These are phyloP conservation scores for Aspergillus nanangensis DNA, from an alignment of 495 filamentous ascomycete species.

Conservation along the genomic window DNA sequence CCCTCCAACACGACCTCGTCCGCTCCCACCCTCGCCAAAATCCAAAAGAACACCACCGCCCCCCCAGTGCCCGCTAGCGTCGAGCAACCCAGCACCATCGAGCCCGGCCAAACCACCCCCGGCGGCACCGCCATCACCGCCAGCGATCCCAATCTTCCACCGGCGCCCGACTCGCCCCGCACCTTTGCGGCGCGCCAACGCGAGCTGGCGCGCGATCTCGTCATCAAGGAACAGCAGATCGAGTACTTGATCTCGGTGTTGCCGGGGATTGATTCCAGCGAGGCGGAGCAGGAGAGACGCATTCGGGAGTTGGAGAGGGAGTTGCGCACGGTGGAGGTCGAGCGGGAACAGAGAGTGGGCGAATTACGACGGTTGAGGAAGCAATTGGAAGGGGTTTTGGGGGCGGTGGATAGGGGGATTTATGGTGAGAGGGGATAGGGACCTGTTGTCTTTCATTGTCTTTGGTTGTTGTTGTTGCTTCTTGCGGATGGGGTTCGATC, in stretches of 20 bases:
- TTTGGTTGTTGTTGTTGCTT: neutral
- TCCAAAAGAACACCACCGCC: slow-evolving; percentile 35
- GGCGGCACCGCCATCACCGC: slow-evolving; percentile 6
- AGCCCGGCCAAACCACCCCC: neutral
- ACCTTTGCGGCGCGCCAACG: slow-evolving; percentile 65
- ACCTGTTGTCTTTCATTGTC: neutral
- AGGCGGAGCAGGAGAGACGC: slow-evolving; percentile 71
- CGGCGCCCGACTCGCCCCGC: slow-evolving; percentile 55
- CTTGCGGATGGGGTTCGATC: neutral
- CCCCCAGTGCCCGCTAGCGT: slow-evolving; percentile 40
- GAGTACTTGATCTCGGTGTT: slow-evolving; percentile 77
- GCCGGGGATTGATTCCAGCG: slow-evolving; percentile 82
- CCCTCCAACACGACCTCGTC: slow-evolving; percentile 55
- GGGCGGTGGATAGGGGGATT: slow-evolving; percentile 34
- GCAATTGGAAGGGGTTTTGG: slow-evolving; percentile 59
- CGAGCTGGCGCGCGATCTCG: slow-evolving; percentile 82
- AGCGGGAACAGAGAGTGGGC: slow-evolving; percentile 62
- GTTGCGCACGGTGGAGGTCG: slow-evolving; percentile 66
- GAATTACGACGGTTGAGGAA: slow-evolving; percentile 66
- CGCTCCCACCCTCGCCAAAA: slow-evolving; percentile 37
- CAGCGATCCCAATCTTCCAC: slow-evolving; percentile 29
- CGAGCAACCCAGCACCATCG: too few species aligned
- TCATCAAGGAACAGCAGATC: slow-evolving; percentile 91
- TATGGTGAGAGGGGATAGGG: slow-evolving; percentile 32
- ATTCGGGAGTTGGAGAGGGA: slow-evolving; percentile 75